Percentiles rank a stretch among this genome's conserved stretches.
phyloP scores from a whole-genome alignment of 495 filamentous ascomycete species.

The Penicillium cataractarum region DNA sequence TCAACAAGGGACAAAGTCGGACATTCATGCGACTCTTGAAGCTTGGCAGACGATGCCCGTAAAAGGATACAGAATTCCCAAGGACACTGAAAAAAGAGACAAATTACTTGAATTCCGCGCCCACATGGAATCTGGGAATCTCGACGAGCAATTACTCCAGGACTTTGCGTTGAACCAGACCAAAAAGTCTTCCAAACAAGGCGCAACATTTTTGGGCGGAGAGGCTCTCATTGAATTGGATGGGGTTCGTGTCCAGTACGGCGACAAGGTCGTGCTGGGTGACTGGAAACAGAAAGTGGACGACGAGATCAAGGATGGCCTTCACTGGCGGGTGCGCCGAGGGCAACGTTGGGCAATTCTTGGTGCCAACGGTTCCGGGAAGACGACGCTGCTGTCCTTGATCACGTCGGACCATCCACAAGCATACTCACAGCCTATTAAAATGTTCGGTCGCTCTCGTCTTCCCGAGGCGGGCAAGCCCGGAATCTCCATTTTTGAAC shows the following conservation, averaged over 20 bases:
- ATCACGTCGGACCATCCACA: constrained; percentile 96
- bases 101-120: constrained; percentile 18
- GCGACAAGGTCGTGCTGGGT: constrained; percentile 73
- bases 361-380: constrained; percentile 80
- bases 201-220: constrained; percentile 28
- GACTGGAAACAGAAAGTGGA: constrained; percentile 69
- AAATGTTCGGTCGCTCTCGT: constrained; percentile 79
- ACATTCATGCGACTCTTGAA: constrained; percentile 25
- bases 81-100: constrained; percentile 1
- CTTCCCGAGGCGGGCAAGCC: constrained; percentile 71
- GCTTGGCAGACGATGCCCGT: constrained; percentile 29
- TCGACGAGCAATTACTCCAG: constrained; percentile 36
- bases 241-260: constrained; percentile 78
- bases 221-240: constrained; percentile 85
- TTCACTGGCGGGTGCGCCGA: constrained; percentile 80
- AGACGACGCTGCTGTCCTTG: constrained; percentile 89
- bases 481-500: constrained; percentile 87
- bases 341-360: constrained; percentile 91
- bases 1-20: constrained; percentile 33
- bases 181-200: not conserved
- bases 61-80: not conserved
- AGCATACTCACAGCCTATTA: constrained; percentile 84
- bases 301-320: constrained; percentile 53
- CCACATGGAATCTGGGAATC: constrained; percentile 29
- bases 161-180: constrained; percentile 26